Conservation (phyloP, 1,139 yeast species). For the Scheffersomyces parashehatae region DNA sequence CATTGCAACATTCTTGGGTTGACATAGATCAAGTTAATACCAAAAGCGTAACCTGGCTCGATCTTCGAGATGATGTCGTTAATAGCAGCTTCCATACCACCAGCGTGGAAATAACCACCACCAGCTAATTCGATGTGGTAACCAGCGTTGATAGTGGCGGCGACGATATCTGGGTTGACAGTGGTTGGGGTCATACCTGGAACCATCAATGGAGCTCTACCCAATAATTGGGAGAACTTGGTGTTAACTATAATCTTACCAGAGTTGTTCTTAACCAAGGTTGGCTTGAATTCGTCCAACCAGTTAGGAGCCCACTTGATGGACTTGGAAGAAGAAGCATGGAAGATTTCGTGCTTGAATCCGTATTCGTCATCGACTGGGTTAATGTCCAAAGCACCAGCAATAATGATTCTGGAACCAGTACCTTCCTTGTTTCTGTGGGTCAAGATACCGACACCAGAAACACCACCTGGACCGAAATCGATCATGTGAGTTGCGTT, state of each 20-base stretch:
- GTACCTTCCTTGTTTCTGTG: slow-evolving; percentile 99
- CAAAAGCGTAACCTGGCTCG: slow-evolving; percentile 86
- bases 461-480: slow-evolving; percentile 98
- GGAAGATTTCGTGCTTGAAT: slow-evolving; percentile 92
- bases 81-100: slow-evolving; percentile 71
- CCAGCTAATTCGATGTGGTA: slow-evolving; percentile 98
- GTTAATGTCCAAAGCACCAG: slow-evolving; percentile 78
- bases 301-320: slow-evolving; percentile 88
- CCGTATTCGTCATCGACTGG: slow-evolving; percentile 80
- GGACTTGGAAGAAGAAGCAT: slow-evolving; percentile 53
- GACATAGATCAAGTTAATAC: slow-evolving; percentile 90
- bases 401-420: slow-evolving; percentile 91
- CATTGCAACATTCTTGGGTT: slow-evolving; percentile 97
- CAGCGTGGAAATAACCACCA: slow-evolving; percentile 91
- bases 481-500: slow-evolving; percentile 85
- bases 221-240: slow-evolving; percentile 86
- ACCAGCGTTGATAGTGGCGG: slow-evolving; percentile 93
- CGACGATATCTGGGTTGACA: slow-evolving; percentile 88
- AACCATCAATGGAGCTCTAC: slow-evolving; percentile 95
- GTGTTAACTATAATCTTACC: slow-evolving; percentile 89
- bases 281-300: slow-evolving; percentile 87
- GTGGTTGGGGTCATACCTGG: slow-evolving; percentile 99
- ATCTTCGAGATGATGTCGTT: slow-evolving; percentile 64
- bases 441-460: slow-evolving; percentile 94
- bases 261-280: slow-evolving; percentile 65